Conservation (phyloP, 352 stramenopile genomes). For the Globisporangium barbulae region DNA sequence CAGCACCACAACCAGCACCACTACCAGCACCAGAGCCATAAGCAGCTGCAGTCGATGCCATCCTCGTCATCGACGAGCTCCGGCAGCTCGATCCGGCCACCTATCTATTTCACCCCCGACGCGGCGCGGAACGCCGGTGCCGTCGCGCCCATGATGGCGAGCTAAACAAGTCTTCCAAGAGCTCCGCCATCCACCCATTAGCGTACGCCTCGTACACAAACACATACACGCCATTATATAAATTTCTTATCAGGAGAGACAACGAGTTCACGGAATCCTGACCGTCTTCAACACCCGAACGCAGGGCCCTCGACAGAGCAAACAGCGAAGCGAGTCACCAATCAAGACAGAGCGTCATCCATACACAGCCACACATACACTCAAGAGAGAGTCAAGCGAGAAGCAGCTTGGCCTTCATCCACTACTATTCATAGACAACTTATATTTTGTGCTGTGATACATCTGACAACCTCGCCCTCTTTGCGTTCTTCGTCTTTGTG, state of each 20-base stretch:
- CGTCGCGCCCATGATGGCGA: conserved; percentile 15
- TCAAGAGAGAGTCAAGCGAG: not conserved
- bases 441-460: conserved; percentile 11
- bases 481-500: not conserved
- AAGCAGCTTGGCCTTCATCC: not conserved
- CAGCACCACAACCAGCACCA: not conserved
- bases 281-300: not conserved
- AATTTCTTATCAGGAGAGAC: conserved; percentile 11
- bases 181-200: no score
- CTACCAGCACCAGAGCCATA: not conserved
- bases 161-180: not conserved
- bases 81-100: not conserved
- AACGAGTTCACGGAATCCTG: not conserved
- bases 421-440: conserved; percentile 14
- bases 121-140: conserved; percentile 11
- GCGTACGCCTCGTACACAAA: no score
- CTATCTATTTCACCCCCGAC: conserved; percentile 15
- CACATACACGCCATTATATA: not conserved
- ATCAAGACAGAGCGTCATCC: not conserved
- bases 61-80: not conserved
- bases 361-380: not conserved
- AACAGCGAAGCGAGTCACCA: not conserved
- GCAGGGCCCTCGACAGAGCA: not conserved
- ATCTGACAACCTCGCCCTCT: not conserved
- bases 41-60: conserved; percentile 1